Conservation (phyloP, 306 rosid genomes). For the Hylodesmum podocarpum region DNA sequence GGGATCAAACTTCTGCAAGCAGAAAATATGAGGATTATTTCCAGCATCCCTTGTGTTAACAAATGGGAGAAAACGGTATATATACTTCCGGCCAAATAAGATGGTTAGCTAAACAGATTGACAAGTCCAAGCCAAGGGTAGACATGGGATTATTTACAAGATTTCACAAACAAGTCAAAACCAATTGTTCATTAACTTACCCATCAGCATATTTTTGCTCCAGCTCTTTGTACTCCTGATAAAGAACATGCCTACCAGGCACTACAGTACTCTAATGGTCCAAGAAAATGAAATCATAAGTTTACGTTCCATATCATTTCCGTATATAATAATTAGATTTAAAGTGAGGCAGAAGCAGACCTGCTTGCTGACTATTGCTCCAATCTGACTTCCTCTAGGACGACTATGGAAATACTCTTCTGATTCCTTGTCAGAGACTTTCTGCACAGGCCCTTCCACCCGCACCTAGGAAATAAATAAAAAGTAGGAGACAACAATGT, state of each 20-base stretch:
- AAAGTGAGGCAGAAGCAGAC: constrained; percentile 46
- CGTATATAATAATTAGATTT: not conserved
- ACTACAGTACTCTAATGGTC: constrained; percentile 72
- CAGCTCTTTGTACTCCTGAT: constrained; percentile 64
- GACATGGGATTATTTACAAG: not conserved
- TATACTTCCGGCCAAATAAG: constrained; percentile 18
- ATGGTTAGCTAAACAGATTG: constrained; percentile 1
- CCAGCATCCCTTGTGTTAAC: constrained; percentile 9
- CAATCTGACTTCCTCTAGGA: constrained; percentile 95
- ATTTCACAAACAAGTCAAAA: constrained; percentile 16
- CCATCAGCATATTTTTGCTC: constrained; percentile 79
- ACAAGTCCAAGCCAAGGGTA: constrained; percentile 15
- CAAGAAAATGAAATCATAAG: constrained; percentile 29
- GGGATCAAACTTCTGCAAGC: constrained; percentile 81
- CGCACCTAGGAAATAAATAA: constrained; percentile 56
- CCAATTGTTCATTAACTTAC: constrained; percentile 50
- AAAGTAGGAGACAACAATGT: not conserved
- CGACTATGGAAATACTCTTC: constrained; percentile 93
- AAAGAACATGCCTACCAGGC: constrained; percentile 81
- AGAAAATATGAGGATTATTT: constrained; percentile 30
- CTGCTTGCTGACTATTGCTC: constrained; percentile 97
- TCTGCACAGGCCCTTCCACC: constrained; percentile 86
- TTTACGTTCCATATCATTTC: constrained; percentile 3
- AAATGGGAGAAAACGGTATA: constrained; percentile 22
- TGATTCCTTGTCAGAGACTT: constrained; percentile 87